These are phyloP conservation scores for Komagataea norvegica DNA, from an alignment of 1,139 yeast species.

Conservation along the genomic window DNA sequence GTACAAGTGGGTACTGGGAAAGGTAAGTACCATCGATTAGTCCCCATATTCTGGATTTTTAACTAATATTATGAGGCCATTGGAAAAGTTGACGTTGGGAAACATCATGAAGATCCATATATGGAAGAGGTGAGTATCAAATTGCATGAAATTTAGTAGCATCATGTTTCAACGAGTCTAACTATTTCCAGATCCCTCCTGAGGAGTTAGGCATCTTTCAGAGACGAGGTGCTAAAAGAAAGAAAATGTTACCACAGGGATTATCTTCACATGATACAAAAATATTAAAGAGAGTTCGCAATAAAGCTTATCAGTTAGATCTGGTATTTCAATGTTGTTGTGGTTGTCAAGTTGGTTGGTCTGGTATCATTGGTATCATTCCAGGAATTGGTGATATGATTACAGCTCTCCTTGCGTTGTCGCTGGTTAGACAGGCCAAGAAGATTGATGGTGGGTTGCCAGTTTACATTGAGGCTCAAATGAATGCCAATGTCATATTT, in stretches of 20 bases:
- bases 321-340: conserved; percentile 57
- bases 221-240: conserved; percentile 27
- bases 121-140: conserved; percentile 20
- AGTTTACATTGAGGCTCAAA: conserved; percentile 40
- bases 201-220: conserved; percentile 25
- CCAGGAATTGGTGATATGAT: conserved; percentile 62
- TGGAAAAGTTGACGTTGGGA: conserved; percentile 24
- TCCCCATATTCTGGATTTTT: too few relatives aligned
- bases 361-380: conserved; percentile 66
- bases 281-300: conserved; percentile 49
- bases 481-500: conserved; percentile 58
- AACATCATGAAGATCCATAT: conserved; percentile 21
- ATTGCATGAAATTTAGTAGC: too few relatives aligned
- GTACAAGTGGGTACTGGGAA: conserved; percentile 18
- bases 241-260: conserved; percentile 45
- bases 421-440: conserved; percentile 46
- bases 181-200: conserved; percentile 18
- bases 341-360: conserved; percentile 69
- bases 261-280: conserved; percentile 52
- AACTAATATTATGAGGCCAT: conserved; percentile 14
- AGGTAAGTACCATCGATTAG: conserved; percentile 20
- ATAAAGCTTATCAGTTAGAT: conserved; percentile 62
- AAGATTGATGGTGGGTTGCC: conserved; percentile 66
- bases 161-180: too few relatives aligned
- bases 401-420: conserved; percentile 45